Evolutionary conservation across 140 eudicot genomes (phyloP), one percentile per base, ranked within the genome.

Genomic region (Flaveria floridana): DNA sequence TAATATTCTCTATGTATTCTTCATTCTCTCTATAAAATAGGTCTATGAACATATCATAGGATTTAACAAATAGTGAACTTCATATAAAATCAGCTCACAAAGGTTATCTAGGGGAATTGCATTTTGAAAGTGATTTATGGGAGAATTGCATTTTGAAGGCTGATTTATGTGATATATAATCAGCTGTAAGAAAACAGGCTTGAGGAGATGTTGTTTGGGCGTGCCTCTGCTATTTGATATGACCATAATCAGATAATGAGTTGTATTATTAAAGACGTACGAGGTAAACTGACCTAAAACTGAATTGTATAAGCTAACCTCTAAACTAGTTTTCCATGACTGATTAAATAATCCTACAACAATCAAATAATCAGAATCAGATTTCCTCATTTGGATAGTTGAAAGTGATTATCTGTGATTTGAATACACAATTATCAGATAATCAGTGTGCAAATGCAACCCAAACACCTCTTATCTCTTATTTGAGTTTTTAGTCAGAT

Each of bases 1-100:
- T 95, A 78, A 53, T 77, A 67, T 56, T 66, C 46, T 70, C n/a
- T 39, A 7, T n/a, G 0, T 14, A 3, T 78, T 50, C 34, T 34
- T 71, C 6, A 14, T 59, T 58, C 7, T 10, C 23, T 58, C 3
- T 0, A 58, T 73, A 42, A 73, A 73, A 42, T 58, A 58, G 78
- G 78, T 73, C 5, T 73, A 6, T 20, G 55, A 72, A 19, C 68
- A 13, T 39, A 65, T n/a, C 19, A 53, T 55, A 1, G 51, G 67
- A 56, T 13, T 37, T 34, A 26, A 53, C 23, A 37, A 72, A 37
- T 37, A 4, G 13, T 56, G 55, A 2, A 56, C 6, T 19, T 37
- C n/a, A 55, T 72, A 18, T 8, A 5, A 55, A 23, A 16, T 19
- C 50, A n/a, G 7, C 51, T 2, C 11, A n/a, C 23, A 14, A 11